These are phyloP conservation scores for Lecanicillium sp. DNA, from an alignment of 2,329 filamentous ascomycete genomes.

Conservation along the genomic window DNA sequence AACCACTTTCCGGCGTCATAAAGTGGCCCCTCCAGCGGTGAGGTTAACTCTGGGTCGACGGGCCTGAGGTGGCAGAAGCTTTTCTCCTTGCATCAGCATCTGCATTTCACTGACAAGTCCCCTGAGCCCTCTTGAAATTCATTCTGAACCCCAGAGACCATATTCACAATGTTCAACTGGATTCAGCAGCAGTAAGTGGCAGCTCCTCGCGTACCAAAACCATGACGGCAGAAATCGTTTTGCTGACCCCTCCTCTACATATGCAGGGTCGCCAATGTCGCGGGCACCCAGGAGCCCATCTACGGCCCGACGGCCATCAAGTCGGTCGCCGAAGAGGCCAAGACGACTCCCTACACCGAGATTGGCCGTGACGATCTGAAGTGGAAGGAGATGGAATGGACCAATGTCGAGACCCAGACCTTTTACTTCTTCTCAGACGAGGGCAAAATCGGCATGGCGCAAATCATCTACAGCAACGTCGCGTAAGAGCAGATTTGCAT, in stretches of 20 bases:
- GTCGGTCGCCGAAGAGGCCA: constrained; percentile 74
- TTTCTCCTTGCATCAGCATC: background rate
- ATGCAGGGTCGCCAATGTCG: constrained; percentile 65
- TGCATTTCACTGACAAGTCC: background rate
- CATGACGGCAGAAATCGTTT: constrained; percentile 5
- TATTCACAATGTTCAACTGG: constrained; percentile 76
- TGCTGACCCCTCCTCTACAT: too few relatives aligned
- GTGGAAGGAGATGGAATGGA: constrained; percentile 76
- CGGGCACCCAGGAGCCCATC: constrained; percentile 92
- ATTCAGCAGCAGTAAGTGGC: constrained; percentile 73
- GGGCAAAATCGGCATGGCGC: constrained; percentile 68
- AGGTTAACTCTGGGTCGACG: constrained; percentile 3
- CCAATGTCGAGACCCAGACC: constrained; percentile 86
- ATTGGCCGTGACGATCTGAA: constrained; percentile 68
- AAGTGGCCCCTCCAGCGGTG: constrained; percentile 8
- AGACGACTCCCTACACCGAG: constrained; percentile 72
- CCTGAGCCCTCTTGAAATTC: background rate
- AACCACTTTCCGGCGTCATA: background rate
- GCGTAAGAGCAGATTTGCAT: constrained; percentile 50
- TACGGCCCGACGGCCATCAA: constrained; percentile 85
- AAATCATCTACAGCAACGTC: constrained; percentile 97
- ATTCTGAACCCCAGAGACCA: background rate
- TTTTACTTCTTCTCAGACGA: constrained; percentile 83
- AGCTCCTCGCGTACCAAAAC: constrained; percentile 7
- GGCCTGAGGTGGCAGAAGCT: too few relatives aligned